Evolutionary conservation across 345 rosid genomes (phyloP).

Genomic region (Dovyalis caffra): DNA sequence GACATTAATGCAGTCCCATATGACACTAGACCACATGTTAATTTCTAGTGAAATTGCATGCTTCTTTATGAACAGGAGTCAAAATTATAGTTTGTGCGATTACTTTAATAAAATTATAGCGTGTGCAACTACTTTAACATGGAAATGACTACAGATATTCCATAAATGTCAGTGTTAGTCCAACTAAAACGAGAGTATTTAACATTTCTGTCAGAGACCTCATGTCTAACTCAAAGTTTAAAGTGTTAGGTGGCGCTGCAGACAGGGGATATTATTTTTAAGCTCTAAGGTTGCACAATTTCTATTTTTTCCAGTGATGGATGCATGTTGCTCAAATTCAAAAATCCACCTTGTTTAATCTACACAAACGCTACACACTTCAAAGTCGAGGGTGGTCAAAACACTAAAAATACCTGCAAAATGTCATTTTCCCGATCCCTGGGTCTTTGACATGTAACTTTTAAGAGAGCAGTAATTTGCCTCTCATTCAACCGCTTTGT

Average conservation of each 20-base stretch:
- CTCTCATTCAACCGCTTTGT: slow-evolving; percentile 90
- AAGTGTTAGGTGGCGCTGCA: background rate
- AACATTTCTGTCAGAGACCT: background rate
- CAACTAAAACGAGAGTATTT: background rate
- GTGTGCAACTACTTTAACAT: background rate
- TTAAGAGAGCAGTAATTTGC: slow-evolving; percentile 88
- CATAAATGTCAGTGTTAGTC: background rate
- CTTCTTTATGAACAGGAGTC: background rate
- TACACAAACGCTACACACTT: background rate
- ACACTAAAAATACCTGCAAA: slow-evolving; percentile 43
- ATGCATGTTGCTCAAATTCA: background rate
- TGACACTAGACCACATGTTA: background rate
- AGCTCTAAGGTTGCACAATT: background rate
- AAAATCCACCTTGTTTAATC: background rate
- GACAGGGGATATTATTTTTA: background rate
- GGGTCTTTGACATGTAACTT: slow-evolving; percentile 96
- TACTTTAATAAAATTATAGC: background rate
- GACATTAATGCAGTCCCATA: background rate
- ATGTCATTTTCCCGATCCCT: slow-evolving; percentile 89
- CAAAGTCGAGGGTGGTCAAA: background rate
- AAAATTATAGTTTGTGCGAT: background rate
- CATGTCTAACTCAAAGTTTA: background rate
- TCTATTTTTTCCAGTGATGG: background rate
- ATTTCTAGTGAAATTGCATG: background rate
- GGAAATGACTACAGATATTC: background rate